These are phyloP conservation scores for Oryza nivara DNA, from an alignment of 176 grass and related monocot species.

Conservation along the genomic window DNA sequence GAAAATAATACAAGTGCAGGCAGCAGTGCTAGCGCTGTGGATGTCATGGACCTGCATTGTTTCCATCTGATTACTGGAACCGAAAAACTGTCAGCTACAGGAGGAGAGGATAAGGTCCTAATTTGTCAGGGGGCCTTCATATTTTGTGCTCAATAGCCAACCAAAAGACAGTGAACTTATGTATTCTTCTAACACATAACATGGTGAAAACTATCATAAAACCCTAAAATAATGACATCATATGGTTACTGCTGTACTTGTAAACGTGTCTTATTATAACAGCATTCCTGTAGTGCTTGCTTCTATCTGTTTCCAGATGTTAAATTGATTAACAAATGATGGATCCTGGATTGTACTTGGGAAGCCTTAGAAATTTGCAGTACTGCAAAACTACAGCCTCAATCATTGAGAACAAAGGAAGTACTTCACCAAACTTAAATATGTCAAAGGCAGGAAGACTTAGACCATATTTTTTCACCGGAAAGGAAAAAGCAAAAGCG, in stretches of 20 bases:
- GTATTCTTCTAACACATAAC: neutral
- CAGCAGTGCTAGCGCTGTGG: neutral
- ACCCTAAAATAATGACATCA: neutral
- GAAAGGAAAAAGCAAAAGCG: slow-evolving; percentile 47
- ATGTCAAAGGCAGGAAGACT: slow-evolving; percentile 20
- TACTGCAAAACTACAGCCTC: slow-evolving; percentile 22
- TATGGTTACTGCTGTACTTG: neutral
- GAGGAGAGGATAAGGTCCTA: slow-evolving; percentile 28
- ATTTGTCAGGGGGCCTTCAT: neutral
- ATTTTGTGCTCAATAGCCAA: neutral
- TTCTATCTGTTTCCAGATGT: neutral
- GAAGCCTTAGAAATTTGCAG: slow-evolving; percentile 4
- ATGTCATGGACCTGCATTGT: neutral
- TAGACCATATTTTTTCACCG: slow-evolving; percentile 17
- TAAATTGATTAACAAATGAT: slow-evolving; percentile 19
- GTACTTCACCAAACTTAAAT: slow-evolving; percentile 17
- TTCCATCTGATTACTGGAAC: slow-evolving; percentile 14
- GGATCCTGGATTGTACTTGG: slow-evolving; percentile 19
- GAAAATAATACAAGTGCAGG: neutral
- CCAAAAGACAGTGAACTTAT: neutral
- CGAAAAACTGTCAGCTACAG: slow-evolving; percentile 21
- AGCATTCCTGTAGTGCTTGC: neutral
- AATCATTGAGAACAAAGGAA: slow-evolving; percentile 37
- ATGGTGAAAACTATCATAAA: neutral
- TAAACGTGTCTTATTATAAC: neutral